Conservation (phyloP, 495 filamentous ascomycete genomes). For the Sordaria brevicollis region DNA sequence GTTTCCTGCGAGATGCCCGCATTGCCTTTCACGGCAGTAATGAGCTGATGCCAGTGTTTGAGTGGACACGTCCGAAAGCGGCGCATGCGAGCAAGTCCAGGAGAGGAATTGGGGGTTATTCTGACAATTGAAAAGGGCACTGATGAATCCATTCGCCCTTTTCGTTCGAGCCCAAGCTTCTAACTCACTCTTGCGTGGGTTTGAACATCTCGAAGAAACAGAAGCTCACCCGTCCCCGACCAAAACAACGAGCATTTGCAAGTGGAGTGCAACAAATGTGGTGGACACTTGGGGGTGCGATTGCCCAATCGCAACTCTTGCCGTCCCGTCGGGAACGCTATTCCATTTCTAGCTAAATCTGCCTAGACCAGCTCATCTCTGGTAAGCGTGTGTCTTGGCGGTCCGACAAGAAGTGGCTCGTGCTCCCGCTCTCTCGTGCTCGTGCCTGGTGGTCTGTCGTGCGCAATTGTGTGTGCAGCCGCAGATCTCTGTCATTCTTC, state of each 20-base stretch:
- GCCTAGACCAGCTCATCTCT: neutral
- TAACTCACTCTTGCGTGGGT: neutral
- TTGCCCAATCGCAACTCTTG: neutral
- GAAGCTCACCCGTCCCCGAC: neutral
- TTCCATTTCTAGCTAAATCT: neutral
- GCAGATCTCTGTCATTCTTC: neutral
- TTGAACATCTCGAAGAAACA: neutral
- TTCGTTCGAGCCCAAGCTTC: too few species aligned
- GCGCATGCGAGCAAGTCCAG: neutral
- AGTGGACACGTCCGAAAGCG: neutral
- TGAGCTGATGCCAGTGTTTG: neutral
- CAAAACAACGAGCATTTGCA: neutral
- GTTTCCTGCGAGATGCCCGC: neutral
- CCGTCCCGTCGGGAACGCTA: slow-evolving; percentile 9
- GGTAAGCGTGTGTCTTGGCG: neutral
- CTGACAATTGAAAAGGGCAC: neutral
- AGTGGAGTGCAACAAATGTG: neutral
- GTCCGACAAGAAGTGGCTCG: neutral
- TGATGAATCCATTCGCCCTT: too few species aligned
- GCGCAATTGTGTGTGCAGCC: neutral
- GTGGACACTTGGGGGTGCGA: neutral
- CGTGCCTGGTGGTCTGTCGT: neutral
- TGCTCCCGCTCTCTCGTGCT: neutral
- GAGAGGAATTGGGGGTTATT: neutral
- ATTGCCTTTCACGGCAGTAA: neutral